Base-by-base conservation (phyloP, 1,284 basidiomycete species). In the Cryptococcus sp. region DNA sequence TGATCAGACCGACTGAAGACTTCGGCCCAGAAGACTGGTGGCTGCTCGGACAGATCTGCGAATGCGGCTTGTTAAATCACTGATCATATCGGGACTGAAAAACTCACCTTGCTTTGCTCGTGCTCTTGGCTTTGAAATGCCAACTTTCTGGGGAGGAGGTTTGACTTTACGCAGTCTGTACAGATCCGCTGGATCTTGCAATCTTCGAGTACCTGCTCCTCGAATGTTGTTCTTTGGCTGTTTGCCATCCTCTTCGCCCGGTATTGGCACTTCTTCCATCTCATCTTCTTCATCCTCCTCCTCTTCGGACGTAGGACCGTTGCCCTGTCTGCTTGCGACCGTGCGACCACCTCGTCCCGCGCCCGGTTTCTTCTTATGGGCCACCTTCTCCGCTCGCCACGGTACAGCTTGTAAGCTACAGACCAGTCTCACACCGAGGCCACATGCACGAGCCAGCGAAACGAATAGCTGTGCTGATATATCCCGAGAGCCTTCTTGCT, bases 11-110 rank as follows among this genome's bases (percentile, higher is more conserved):
- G 87, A 27, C 91, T 94, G 78, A 94, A 99, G 0, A 97, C 91
- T 77, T 99, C 96, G 1, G 91, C 92, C 96, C 95, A 99, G 77
- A 94, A 92, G 3, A 95, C 88, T 0, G 95, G 96, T 1, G 93
- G 89, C n/a, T 78, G 73, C 3, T 68, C 56, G 0, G 66, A 64
- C 27, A 79, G 64, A 57, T 76, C 78, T 77, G 45, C 10, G 5
- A n/a, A 46, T 52, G 19, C 25, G 35, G 16, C 15, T 53, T n/a
- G 27, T 46, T 31, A 25, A n/a, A 44, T 20, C 41, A 31, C 5
- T 45, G n/a, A 13, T 17, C 20, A 20, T 44, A 25, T 16, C 35
- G 44, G 17, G 16, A 31, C 23, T 6, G 54, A 38, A 50, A 50
- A 39, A 57, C 65, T 62, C 54, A 73, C 69, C 72, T 47, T 64